Percentiles rank a stretch among this genome's conserved stretches.
These are phyloP conservation scores for Arabidopsis hybrid DNA, from an alignment of 441 rosid genomes.

Conservation along the genomic window DNA sequence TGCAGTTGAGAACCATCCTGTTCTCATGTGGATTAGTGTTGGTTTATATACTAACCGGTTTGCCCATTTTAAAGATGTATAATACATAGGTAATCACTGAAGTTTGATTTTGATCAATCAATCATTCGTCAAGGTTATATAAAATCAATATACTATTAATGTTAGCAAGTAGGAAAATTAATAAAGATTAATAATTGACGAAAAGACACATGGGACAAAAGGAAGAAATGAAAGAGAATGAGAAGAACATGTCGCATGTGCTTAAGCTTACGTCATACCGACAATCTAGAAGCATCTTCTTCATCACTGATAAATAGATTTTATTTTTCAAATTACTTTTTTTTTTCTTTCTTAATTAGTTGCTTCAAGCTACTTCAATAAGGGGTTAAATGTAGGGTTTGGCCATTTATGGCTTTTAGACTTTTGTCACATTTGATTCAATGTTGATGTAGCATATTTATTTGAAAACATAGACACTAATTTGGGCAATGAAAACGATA, in stretches of 20 bases:
- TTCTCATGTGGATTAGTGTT: neutral
- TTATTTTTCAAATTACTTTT: neutral
- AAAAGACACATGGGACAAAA: conserved; percentile 45
- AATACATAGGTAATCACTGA: neutral
- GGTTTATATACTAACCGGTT: neutral
- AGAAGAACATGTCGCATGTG: conserved; percentile 47
- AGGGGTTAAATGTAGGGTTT: neutral
- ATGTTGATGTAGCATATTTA: neutral
- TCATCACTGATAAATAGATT: conserved; percentile 1
- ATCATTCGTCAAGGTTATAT: conserved; percentile 20
- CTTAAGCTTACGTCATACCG: conserved; percentile 13
- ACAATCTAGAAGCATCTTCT: conserved; percentile 39
- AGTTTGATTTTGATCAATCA: conserved; percentile 15
- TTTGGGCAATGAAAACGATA: neutral
- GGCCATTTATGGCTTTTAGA: neutral
- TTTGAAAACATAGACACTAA: neutral
- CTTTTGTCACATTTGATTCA: conserved; percentile 10
- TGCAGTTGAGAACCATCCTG: neutral
- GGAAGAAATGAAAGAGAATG: conserved; percentile 29
- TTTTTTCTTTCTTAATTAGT: neutral
- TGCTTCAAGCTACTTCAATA: conserved; percentile 22
- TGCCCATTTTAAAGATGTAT: neutral
- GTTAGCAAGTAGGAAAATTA: conserved; percentile 14
- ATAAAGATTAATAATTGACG: conserved; percentile 33
- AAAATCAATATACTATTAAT: neutral